Conservation (phyloP, 768 basidiomycete genomes). For the Leccinellum luteum region DNA sequence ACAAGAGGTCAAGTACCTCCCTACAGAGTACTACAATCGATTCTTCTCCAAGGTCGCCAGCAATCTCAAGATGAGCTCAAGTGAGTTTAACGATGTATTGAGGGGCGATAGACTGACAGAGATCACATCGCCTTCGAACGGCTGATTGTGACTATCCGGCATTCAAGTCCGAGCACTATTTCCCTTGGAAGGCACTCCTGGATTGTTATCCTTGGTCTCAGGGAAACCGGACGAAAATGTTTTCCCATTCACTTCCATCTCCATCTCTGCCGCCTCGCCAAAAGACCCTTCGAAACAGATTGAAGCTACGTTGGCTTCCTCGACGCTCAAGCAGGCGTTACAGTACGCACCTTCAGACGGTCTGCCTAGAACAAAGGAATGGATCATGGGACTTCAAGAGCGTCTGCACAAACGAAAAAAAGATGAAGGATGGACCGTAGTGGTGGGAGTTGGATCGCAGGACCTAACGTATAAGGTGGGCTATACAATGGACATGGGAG, state of each 20-base stretch:
- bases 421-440: constrained; percentile 65
- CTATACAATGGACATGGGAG: not conserved
- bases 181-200: not conserved
- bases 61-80: constrained; percentile 55
- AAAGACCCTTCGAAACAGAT: constrained; percentile 36
- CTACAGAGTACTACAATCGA: constrained; percentile 47
- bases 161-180: not conserved
- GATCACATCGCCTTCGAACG: not conserved
- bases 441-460: constrained; percentile 75
- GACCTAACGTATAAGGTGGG: constrained; percentile 75
- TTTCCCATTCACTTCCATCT: constrained; percentile 16
- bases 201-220: not conserved
- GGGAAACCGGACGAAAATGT: not conserved
- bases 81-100: constrained; percentile 33
- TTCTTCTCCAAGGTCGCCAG: constrained; percentile 60
- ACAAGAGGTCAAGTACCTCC: constrained; percentile 29
- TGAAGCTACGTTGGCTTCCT: constrained; percentile 45
- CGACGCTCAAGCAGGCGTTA: constrained; percentile 47
- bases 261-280: not conserved
- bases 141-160: not conserved
- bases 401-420: constrained; percentile 54
- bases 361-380: constrained; percentile 51
- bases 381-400: constrained; percentile 67
- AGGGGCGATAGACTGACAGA: not conserved
- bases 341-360: constrained; percentile 74